phyloP scores from a whole-genome alignment of 2,329 filamentous ascomycete genomes.

The Calycina marina region DNA sequence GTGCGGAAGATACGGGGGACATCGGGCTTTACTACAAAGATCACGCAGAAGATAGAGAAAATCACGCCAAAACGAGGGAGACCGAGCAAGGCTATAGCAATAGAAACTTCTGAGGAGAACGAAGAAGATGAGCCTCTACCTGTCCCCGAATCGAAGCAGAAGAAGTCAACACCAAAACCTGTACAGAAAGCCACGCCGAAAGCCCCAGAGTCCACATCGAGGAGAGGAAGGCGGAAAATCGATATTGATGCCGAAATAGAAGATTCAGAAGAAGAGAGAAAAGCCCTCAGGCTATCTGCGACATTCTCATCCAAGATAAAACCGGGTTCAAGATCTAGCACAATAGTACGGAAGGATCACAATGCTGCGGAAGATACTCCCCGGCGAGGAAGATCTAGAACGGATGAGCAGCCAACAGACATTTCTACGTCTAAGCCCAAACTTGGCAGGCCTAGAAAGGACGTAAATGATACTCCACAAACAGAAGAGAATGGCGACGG shows the following conservation, averaged over 20 bases:
- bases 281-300: no score
- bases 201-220: no score
- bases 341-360: no score
- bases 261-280: not conserved
- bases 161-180: no score
- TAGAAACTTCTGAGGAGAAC: no score
- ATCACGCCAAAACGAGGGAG: not conserved
- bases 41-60: not conserved
- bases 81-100: no score
- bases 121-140: no score
- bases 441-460: not conserved
- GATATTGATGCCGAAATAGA: not conserved
- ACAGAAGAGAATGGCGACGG: not conserved
- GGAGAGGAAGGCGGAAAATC: no score
- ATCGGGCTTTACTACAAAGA: not conserved
- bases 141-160: no score
- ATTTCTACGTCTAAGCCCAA: not conserved
- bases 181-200: no score
- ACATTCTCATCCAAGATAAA: no score
- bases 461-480: not conserved
- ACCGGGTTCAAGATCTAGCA: not conserved
- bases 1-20: slow-evolving; percentile 22
- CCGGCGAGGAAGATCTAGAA: not conserved
- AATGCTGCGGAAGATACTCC: not conserved
- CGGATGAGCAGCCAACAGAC: not conserved